phyloP scores from a whole-genome alignment of 805 yeast species.

The Blastobotrys peoriensis region DNA sequence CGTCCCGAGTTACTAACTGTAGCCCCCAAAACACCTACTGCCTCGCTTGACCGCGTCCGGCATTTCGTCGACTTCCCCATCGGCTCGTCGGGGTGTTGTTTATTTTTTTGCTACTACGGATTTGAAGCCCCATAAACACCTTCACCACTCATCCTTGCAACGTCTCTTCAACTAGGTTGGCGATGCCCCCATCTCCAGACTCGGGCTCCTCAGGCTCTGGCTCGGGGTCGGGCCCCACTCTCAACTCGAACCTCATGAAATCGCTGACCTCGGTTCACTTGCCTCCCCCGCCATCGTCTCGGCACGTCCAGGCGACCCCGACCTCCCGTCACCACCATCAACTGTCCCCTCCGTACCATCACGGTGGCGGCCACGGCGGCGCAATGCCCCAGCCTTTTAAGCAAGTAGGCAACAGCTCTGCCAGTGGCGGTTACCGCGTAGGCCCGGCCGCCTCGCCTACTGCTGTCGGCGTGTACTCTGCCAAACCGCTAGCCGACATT shows the following conservation, averaged over 20 bases:
- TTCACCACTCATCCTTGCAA: too few species aligned
- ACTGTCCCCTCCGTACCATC: background rate
- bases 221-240: background rate
- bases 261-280: conserved; percentile 37
- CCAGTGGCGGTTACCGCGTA: too few species aligned
- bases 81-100: too few species aligned
- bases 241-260: conserved; percentile 27
- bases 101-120: too few species aligned
- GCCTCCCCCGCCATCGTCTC: conserved; percentile 36
- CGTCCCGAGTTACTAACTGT: too few species aligned
- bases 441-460: background rate
- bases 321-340: background rate
- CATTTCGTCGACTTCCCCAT: too few species aligned
- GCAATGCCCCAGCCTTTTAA: background rate
- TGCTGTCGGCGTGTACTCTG: background rate
- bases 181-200: background rate
- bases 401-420: background rate
- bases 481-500: conserved; percentile 12
- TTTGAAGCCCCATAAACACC: too few species aligned
- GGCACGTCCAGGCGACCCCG: conserved; percentile 1
- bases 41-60: too few species aligned
- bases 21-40: too few species aligned
- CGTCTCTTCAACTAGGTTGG: too few species aligned
- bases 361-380: background rate
- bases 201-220: too few species aligned